Evolutionary conservation across 2,329 filamentous ascomycete genomes (phyloP), one percentile per base, ranked within the genome.

Genomic region (Pseudopithomyces chartarum): DNA sequence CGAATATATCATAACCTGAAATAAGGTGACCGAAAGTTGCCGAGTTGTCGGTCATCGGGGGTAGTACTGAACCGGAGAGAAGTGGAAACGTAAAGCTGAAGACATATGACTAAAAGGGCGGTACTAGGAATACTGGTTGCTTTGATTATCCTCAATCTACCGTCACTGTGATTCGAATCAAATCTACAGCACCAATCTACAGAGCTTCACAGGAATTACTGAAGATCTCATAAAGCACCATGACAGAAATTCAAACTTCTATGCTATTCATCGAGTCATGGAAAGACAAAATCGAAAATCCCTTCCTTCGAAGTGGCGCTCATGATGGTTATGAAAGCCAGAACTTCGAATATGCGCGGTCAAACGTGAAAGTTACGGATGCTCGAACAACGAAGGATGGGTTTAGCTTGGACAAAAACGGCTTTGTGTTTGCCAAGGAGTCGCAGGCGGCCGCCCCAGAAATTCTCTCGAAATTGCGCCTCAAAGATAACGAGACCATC

Each of bases 341-440:
- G n/a, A 58, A 58, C n/a, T 58, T 47, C 38, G 19, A 47, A 13
- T 47, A 29, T 15, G 11, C n/a, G n/a, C 17, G 15, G 7, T 42
- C 51, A 13, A 26, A 17, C 11, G 56, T 58, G 2, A 10, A n/a
- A 3, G 42, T 64, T 11, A 10, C 19, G 2, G 52, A 62, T 32
- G 55, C 53, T 0, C 29, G 62, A 8, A 29, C 51, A 3, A 42
- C 8, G 6, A 60, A 46, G 49, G 13, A 39, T 10, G 15, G 39
- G 11, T 63, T 63, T 32, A 42, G 7, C 7, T 49, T 65, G 6
- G 60, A 65, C 32, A 46, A n/a, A 6, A 50, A 65, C 34, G 62
- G 52, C 6, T 65, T 65, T 45, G 52, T 58, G 3, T 65, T 49
- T 39, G 6, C 15, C 36, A 17, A 56, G 6, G 58, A 61, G 22